Percentiles rank a stretch among this genome's conserved stretches.
phyloP scores from a whole-genome alignment of 1,284 basidiomycete species.

The Melanopsichium pennsylvanicum region DNA sequence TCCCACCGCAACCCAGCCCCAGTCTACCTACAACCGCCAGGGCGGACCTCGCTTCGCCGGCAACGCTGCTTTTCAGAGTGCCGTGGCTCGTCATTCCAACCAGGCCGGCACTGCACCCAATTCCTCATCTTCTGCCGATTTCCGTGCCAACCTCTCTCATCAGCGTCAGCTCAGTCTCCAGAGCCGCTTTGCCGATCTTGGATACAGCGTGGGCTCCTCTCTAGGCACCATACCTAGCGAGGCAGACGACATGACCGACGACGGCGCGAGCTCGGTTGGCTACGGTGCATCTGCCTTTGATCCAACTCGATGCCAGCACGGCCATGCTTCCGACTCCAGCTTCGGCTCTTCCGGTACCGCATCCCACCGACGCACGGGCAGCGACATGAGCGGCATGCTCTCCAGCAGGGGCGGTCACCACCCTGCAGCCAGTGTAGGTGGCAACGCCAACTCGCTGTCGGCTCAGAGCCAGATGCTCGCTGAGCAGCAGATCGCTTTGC shows the following conservation, averaged over 20 bases:
- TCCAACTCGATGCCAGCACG: slow-evolving; percentile 45
- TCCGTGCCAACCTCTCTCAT: slow-evolving; percentile 37
- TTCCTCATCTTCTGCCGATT: slow-evolving; percentile 21
- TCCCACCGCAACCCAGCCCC: slow-evolving; percentile 18
- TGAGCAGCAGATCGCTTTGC: slow-evolving; percentile 67
- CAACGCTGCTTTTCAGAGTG: slow-evolving; percentile 59
- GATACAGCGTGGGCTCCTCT: slow-evolving; percentile 41
- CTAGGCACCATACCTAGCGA: slow-evolving; percentile 29
- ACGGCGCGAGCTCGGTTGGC: slow-evolving; percentile 51
- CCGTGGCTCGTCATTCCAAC: slow-evolving; percentile 50
- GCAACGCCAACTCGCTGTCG: slow-evolving; percentile 70
- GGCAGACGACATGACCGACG: slow-evolving; percentile 50
- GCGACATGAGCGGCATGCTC: slow-evolving; percentile 51
- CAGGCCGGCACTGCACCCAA: slow-evolving; percentile 18
- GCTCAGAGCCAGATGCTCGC: slow-evolving; percentile 72
- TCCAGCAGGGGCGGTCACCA: slow-evolving; percentile 33
- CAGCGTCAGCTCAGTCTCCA: slow-evolving; percentile 54
- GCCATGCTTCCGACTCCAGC: slow-evolving; percentile 30
- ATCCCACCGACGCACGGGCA: slow-evolving; percentile 52
- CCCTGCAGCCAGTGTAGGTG: slow-evolving; percentile 76
- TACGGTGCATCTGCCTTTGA: slow-evolving; percentile 56
- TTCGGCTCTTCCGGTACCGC: slow-evolving; percentile 28
- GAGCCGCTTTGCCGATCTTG: slow-evolving; percentile 56
- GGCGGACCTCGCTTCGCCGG: slow-evolving; percentile 57
- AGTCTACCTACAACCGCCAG: slow-evolving; percentile 28